Evolutionary conservation across 1,139 yeast species (phyloP).

Genomic region (Saccharomyces hybrid): DNA sequence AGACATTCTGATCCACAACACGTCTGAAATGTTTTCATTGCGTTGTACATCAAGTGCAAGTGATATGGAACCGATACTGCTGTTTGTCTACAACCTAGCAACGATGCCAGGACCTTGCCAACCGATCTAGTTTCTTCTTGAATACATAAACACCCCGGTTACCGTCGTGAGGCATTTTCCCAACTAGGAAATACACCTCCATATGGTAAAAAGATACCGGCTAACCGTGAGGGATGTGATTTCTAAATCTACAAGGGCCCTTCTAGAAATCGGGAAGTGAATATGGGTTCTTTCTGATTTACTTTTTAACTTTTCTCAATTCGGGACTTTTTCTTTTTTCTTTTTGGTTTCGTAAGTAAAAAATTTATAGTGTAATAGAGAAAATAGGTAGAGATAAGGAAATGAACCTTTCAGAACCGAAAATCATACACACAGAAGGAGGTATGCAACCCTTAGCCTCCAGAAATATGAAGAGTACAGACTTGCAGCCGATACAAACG

Average conservation of each 20-base stretch:
- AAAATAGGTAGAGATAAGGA: neutral
- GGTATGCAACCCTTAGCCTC: neutral
- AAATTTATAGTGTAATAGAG: neutral
- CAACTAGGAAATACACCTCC: neutral
- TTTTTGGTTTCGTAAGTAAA: neutral
- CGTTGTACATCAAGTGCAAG: neutral
- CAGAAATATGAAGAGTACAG: neutral
- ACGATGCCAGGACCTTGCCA: neutral
- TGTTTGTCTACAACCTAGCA: neutral
- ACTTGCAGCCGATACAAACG: neutral
- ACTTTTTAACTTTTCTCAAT: neutral
- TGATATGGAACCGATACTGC: neutral
- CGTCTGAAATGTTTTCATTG: neutral
- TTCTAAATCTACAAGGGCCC: neutral
- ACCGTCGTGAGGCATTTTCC: neutral
- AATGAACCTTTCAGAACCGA: neutral
- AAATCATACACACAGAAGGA: neutral
- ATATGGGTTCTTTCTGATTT: neutral
- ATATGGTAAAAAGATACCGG: neutral
- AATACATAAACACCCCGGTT: neutral
- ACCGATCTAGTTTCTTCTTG: neutral
- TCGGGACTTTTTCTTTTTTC: neutral
- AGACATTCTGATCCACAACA: neutral
- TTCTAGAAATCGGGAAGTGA: neutral
- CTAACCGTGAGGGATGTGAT: neutral